phyloP scores from a whole-genome alignment of 768 basidiomycete species.

The Leccinum boreale region DNA sequence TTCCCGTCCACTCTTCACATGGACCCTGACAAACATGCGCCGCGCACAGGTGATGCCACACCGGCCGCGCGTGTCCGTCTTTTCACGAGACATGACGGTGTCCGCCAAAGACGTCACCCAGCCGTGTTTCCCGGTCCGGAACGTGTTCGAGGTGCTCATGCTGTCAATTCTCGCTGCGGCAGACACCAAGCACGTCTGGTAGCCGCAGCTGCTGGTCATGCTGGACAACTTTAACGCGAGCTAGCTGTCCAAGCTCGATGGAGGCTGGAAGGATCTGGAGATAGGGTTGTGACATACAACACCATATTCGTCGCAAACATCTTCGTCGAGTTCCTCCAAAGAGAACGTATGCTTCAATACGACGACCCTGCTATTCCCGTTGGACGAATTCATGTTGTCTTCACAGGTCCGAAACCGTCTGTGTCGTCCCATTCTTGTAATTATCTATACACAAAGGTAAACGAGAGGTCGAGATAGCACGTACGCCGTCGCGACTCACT shows the following conservation, averaged over 20 bases:
- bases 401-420: too few species aligned
- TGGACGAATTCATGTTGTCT: too few species aligned
- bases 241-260: background rate
- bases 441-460: too few species aligned
- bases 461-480: too few species aligned
- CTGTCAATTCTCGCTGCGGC: constrained; percentile 10
- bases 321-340: too few species aligned
- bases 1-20: background rate
- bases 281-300: background rate
- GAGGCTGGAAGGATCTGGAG: background rate
- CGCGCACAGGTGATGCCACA: constrained; percentile 7
- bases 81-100: background rate
- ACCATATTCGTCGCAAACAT: too few species aligned
- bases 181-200: background rate
- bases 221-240: background rate
- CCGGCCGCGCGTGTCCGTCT: constrained; percentile 7
- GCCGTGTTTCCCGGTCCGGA: background rate
- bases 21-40: background rate
- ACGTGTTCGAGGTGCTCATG: constrained; percentile 8
- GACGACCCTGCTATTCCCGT: too few species aligned
- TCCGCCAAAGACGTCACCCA: background rate
- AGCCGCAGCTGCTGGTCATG: background rate
- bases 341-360: too few species aligned
- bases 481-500: too few species aligned
- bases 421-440: too few species aligned